phyloP scores from a whole-genome alignment of 768 basidiomycete genomes.

The Boletellus ananas region DNA sequence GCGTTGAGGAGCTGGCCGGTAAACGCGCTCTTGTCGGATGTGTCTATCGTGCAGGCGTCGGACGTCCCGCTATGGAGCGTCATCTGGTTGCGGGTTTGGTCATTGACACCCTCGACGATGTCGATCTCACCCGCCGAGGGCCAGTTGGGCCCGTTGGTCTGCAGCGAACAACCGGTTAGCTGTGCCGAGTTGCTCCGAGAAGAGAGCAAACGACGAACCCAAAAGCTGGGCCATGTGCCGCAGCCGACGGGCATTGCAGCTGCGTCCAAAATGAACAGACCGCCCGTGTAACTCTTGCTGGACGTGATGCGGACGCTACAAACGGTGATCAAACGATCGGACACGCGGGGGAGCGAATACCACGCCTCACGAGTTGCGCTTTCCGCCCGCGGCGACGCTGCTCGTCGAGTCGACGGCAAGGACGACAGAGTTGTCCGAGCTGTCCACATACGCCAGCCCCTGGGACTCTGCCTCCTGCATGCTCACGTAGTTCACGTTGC shows the following conservation, averaged over 20 bases:
- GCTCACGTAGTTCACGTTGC: slow-evolving; percentile 58
- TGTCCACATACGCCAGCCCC: slow-evolving; percentile 57
- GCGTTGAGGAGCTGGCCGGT: slow-evolving; percentile 20
- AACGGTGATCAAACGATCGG: background rate
- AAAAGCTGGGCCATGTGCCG: slow-evolving; percentile 56
- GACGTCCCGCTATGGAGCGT: slow-evolving; percentile 57
- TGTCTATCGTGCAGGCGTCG: slow-evolving; percentile 27
- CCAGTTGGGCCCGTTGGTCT: slow-evolving; percentile 52
- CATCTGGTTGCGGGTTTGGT: slow-evolving; percentile 54
- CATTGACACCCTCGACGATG: slow-evolving; percentile 68
- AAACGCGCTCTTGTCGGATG: slow-evolving; percentile 13
- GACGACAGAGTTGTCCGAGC: slow-evolving; percentile 44
- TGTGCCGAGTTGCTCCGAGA: background rate
- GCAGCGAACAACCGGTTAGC: background rate
- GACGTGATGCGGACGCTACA: slow-evolving; percentile 63
- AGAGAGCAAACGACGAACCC: slow-evolving; percentile 29
- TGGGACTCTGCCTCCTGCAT: slow-evolving; percentile 43
- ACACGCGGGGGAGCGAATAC: background rate
- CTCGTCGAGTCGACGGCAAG: slow-evolving; percentile 59
- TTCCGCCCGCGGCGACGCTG: slow-evolving; percentile 42
- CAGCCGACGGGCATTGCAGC: slow-evolving; percentile 68
- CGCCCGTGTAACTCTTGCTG: slow-evolving; percentile 52
- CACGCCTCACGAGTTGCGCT: slow-evolving; percentile 47
- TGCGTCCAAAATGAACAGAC: slow-evolving; percentile 73
- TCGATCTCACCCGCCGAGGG: slow-evolving; percentile 62